A percentile compares a stretch with the other conserved stretches of the same genome.
phyloP scores from a whole-genome alignment of 495 filamentous ascomycete genomes.

The Halenospora varia region DNA sequence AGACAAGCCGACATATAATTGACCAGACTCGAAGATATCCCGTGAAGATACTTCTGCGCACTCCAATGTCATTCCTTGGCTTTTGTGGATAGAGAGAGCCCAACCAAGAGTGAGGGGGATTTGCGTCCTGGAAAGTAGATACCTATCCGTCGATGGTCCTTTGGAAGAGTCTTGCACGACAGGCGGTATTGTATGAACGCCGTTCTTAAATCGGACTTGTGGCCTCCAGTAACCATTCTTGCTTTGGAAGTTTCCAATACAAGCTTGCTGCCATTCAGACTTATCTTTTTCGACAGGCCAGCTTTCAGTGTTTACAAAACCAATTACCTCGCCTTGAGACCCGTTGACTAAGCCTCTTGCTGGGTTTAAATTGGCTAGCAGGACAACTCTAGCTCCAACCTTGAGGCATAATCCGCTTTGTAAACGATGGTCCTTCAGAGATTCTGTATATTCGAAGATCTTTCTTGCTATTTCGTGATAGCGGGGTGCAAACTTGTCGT shows the following conservation, averaged over 20 bases:
- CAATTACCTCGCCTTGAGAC: conserved; percentile 41
- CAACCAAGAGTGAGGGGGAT: conserved; percentile 40
- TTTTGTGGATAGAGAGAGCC: conserved; percentile 45
- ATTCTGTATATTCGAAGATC: conserved; percentile 1
- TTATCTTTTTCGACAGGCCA: not conserved
- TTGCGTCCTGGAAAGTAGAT: conserved; percentile 33
- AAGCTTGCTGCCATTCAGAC: not conserved
- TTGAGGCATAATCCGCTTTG: conserved; percentile 33
- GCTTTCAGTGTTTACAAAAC: conserved; percentile 26
- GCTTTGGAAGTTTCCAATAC: not conserved
- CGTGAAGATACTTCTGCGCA: conserved; percentile 33
- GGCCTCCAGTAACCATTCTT: conserved; percentile 23
- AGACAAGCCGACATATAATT: conserved; percentile 41
- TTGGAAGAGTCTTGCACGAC: conserved; percentile 5
- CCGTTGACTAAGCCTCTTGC: conserved; percentile 42
- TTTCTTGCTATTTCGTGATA: not conserved
- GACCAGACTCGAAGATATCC: conserved; percentile 34
- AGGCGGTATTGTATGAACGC: conserved; percentile 16
- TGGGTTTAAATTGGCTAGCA: conserved; percentile 39
- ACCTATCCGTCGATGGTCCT: not conserved
- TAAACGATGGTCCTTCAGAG: conserved; percentile 25
- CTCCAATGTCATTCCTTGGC: conserved; percentile 42
- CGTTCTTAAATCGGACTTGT: conserved; percentile 30
- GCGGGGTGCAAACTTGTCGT: not conserved
- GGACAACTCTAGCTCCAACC: conserved; percentile 39